phyloP scores from a whole-genome alignment of 73 alveolate species.

The Tetrahymena borealis region DNA sequence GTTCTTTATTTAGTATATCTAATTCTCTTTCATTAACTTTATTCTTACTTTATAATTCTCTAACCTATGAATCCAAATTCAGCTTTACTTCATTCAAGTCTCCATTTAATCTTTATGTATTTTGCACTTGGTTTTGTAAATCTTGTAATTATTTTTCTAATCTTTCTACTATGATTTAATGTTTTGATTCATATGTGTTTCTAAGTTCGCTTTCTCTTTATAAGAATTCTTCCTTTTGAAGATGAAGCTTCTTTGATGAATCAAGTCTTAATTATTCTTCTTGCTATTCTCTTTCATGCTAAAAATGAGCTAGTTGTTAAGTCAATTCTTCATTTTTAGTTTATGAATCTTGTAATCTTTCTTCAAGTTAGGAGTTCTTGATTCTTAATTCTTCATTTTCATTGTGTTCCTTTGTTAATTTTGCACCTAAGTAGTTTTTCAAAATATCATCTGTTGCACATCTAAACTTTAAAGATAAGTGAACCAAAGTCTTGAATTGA shows the following conservation, averaged over 20 bases:
- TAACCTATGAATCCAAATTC: not conserved
- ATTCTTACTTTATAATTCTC: constrained; percentile 14
- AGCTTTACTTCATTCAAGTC: constrained; percentile 15
- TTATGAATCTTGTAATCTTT: constrained; percentile 15
- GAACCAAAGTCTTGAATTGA: constrained; percentile 35
- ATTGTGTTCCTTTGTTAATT: not conserved
- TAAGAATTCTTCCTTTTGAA: constrained; percentile 23
- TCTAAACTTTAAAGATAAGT: constrained; percentile 33
- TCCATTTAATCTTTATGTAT: not conserved
- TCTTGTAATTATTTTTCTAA: constrained; percentile 19
- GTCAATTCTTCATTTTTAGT: constrained; percentile 22
- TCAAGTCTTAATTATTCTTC: not conserved
- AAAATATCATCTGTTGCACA: constrained; percentile 37
- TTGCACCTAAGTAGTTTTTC: constrained; percentile 11
- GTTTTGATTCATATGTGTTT: constrained; percentile 25
- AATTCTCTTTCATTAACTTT: not conserved
- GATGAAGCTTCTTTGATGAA: not conserved
- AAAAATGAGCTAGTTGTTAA: not conserved
- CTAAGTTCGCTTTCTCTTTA: constrained; percentile 13
- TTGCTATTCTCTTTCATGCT: not conserved
- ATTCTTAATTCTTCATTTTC: constrained; percentile 19
- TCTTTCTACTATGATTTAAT: constrained; percentile 15
- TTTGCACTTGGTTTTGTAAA: constrained; percentile 11
- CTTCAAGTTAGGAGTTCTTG: constrained; percentile 9
- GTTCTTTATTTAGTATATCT: constrained; percentile 6